Evolutionary conservation across 768 basidiomycete species (phyloP).

Genomic region (Hortiboletus flavorubellus): DNA sequence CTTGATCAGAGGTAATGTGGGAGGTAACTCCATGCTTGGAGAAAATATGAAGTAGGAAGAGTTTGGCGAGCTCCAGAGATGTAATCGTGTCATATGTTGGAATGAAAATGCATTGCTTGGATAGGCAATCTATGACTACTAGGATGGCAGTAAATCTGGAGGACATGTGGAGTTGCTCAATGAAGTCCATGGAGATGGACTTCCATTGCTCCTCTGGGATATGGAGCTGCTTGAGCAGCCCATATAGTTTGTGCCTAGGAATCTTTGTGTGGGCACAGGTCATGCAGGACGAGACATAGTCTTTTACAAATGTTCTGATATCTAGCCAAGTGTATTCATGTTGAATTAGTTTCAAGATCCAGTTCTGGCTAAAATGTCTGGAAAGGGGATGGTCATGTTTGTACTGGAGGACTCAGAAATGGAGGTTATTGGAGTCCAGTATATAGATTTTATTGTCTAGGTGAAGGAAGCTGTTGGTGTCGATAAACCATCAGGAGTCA

Average conservation of each 20-base stretch:
- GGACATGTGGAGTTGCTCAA: not conserved
- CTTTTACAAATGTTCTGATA: too few species aligned
- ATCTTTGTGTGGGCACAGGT: not conserved
- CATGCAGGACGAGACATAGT: not conserved
- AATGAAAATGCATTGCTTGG: not conserved
- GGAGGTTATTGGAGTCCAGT: not conserved
- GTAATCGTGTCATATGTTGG: not conserved
- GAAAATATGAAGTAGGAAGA: not conserved
- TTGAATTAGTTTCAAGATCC: not conserved
- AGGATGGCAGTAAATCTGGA: not conserved
- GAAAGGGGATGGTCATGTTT: too few species aligned
- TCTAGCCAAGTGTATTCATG: too few species aligned
- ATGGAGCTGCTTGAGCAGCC: not conserved
- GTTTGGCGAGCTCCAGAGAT: not conserved
- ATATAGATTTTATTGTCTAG: not conserved
- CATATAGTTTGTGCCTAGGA: not conserved
- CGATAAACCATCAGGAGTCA: not conserved
- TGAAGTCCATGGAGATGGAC: not conserved
- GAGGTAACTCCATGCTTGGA: not conserved
- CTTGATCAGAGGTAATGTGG: too few species aligned
- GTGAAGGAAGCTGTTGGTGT: not conserved
- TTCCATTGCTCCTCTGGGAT: not conserved
- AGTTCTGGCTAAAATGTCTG: not conserved
- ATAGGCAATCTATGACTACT: not conserved
- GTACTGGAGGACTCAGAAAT: not conserved